These are phyloP conservation scores for Odonthalia washingtoniensis DNA, from an alignment of 31 red algal species.

Conservation along the genomic window DNA sequence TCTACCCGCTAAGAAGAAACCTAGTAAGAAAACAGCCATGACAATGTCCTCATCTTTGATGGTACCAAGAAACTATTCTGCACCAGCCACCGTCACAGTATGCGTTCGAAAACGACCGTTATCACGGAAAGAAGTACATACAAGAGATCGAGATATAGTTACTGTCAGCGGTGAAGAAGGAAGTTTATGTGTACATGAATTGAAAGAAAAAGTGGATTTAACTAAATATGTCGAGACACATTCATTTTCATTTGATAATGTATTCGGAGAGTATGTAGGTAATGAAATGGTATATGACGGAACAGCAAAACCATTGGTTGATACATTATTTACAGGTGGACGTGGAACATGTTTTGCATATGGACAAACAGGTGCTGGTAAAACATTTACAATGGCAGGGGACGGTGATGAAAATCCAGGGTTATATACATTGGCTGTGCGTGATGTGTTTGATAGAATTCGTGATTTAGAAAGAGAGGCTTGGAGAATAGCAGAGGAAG, in stretches of 20 bases:
- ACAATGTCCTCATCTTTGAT: not conserved
- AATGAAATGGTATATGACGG: slow-evolving; percentile 74
- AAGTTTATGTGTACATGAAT: slow-evolving; percentile 69
- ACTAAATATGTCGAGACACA: slow-evolving; percentile 79
- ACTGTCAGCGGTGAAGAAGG: slow-evolving; percentile 46
- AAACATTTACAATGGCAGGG: slow-evolving; percentile 95
- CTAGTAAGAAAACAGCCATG: too few species aligned
- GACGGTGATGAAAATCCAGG: slow-evolving; percentile 76
- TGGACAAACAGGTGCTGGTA: slow-evolving; percentile 95
- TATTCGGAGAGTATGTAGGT: slow-evolving; percentile 67
- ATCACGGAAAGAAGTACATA: slow-evolving; percentile 45
- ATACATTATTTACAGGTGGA: slow-evolving; percentile 80
- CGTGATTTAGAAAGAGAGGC: slow-evolving; percentile 54
- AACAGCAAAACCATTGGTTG: slow-evolving; percentile 79
- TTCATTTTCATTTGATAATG: slow-evolving; percentile 83
- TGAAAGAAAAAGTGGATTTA: slow-evolving; percentile 67
- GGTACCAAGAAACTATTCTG: too few species aligned
- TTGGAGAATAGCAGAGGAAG: slow-evolving; percentile 38
- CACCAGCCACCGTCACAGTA: not conserved
- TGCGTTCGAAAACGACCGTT: slow-evolving; percentile 84
- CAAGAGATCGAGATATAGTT: slow-evolving; percentile 67
- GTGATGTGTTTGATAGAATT: slow-evolving; percentile 81
- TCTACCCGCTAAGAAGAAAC: too few species aligned
- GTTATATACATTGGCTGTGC: slow-evolving; percentile 77
- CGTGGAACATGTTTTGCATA: slow-evolving; percentile 94